Evolutionary conservation across 768 basidiomycete genomes (phyloP), one percentile per base, ranked within the genome.

Genomic region (Boletus tylopilopsis): DNA sequence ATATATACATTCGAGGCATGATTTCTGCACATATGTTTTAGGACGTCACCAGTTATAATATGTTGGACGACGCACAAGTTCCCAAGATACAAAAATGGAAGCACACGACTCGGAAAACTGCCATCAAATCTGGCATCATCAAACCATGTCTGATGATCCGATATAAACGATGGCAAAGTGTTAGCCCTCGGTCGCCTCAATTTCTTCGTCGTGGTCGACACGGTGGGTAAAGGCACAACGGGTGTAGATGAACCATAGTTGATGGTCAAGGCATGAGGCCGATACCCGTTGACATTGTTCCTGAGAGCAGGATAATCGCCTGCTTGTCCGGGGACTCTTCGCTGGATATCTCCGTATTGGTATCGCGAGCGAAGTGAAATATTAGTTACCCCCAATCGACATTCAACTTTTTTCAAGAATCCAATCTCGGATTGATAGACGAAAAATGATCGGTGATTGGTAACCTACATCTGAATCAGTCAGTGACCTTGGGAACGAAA

Each of bases 1-100:
- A 98, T 96, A 61, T 90, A 90, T 45, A 84, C 93, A 68, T 98
- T 98, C 23, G 85, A 75, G 0, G 95, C 95, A 59, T 98, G 95
- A 59, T 93, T 91, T 67, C 92, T 92, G 52, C n/a, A 2, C 19
- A 32, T 15, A 44, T 40, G 18, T 35, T 57, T 57, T 38, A 55
- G 51, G 1, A 49, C 4, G 9, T 25, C 22, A 12, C 33, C 10
- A 6, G 29, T 11, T 29, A 18, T 6, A 11, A 41, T 21, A 30
- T 15, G 19, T 6, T 32, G 44, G 50, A 59, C 48, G 11, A 85
- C 91, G 68, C 65, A 93, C 92, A 96, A 61, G 67, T 96, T 94
- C 30, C 94, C 92, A n/a, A 94, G 78, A 67, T 94, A 94, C 64
- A 98, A 76, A 71, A 91, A 94, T 48, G 91, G 91, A 52, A 96